phyloP scores from a whole-genome alignment of 257 asterid species.

The Haberlea rhodopensis region DNA sequence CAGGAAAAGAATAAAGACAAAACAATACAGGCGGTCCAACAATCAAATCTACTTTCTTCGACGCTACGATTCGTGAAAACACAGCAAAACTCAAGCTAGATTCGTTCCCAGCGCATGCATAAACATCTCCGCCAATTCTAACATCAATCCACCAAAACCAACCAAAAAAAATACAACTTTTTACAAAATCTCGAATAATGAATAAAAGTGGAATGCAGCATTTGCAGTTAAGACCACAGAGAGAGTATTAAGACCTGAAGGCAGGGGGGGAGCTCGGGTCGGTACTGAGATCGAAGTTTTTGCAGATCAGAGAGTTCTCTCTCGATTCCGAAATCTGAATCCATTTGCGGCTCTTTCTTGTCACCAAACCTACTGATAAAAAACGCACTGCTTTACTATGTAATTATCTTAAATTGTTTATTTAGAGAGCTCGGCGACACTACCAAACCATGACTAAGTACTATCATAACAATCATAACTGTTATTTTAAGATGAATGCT shows the following conservation, averaged over 20 bases:
- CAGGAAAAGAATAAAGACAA: not conserved
- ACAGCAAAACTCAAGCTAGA: conserved; percentile 14
- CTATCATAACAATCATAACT: no score
- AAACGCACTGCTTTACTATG: conserved; percentile 4
- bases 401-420: not conserved
- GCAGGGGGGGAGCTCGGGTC: conserved; percentile 91
- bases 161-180: conserved; percentile 1
- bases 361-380: conserved; percentile 18
- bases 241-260: conserved; percentile 73
- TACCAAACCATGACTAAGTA: no score
- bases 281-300: conserved; percentile 66
- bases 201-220: not conserved
- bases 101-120: not conserved
- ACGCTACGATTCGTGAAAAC: conserved; percentile 20
- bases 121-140: not conserved
- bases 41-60: not conserved
- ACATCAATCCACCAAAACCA: conserved; percentile 17
- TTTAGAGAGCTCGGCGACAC: conserved; percentile 2
- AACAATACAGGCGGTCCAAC: not conserved
- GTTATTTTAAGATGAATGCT: no score
- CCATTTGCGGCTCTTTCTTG: conserved; percentile 40
- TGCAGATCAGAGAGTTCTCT: conserved; percentile 90
- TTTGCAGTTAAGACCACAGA: not conserved
- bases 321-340: conserved; percentile 69
- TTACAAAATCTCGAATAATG: not conserved